phyloP scores from a whole-genome alignment of 768 basidiomycete species.

The Phlebiopsis gigantea region DNA sequence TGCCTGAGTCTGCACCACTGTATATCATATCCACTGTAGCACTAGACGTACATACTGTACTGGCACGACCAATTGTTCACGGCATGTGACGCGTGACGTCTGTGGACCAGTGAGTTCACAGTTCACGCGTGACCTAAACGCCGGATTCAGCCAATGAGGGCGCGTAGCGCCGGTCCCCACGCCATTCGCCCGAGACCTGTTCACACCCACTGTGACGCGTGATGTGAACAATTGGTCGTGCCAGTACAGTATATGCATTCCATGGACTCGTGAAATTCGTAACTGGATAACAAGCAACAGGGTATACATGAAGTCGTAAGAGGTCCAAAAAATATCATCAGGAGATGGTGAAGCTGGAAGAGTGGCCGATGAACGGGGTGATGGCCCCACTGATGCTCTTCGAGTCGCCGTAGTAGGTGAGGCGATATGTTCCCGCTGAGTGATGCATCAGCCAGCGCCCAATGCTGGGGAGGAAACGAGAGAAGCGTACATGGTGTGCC shows the following conservation, averaged over 20 bases:
- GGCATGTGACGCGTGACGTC: too few species aligned
- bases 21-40: conserved; percentile 1
- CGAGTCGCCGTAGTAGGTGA: conserved; percentile 72
- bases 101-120: too few species aligned
- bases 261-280: background rate
- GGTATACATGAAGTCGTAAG: background rate
- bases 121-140: too few species aligned
- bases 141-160: too few species aligned
- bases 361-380: conserved; percentile 55
- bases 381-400: conserved; percentile 64
- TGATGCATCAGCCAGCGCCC: background rate
- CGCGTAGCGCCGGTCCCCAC: too few species aligned
- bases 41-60: background rate
- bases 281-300: background rate
- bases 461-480: background rate
- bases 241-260: too few species aligned
- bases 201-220: too few species aligned
- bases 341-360: conserved; percentile 53
- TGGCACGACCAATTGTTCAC: background rate
- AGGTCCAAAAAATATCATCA: background rate
- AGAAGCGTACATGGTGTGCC: conserved; percentile 47
- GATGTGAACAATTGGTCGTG: background rate
- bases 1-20: background rate
- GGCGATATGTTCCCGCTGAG: conserved; percentile 64
- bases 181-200: too few species aligned